Percentiles rank a stretch among this genome's conserved stretches.
phyloP scores from a whole-genome alignment of 495 filamentous ascomycete genomes.

The Neurospora sp. region DNA sequence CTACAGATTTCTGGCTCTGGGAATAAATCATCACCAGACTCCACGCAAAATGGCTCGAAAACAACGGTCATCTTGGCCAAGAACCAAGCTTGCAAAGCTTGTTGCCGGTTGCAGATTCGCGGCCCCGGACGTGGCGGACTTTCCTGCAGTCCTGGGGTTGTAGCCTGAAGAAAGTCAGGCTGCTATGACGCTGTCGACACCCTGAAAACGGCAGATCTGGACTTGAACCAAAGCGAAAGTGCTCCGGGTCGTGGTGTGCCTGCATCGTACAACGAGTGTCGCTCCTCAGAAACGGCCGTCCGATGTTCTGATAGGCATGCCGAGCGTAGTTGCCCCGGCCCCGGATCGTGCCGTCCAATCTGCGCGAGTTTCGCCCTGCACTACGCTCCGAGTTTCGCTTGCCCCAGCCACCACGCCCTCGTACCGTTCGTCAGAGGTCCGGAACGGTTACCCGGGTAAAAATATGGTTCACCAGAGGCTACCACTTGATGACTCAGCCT shows the following conservation, averaged over 20 bases:
- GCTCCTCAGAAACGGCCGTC: conserved; percentile 5
- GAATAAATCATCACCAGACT: not conserved
- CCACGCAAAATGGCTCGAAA: conserved; percentile 1
- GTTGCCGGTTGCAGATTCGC: not conserved
- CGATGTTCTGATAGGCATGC: conserved; percentile 14
- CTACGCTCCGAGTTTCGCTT: not conserved
- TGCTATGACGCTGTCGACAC: conserved; percentile 14
- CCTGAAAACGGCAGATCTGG: conserved; percentile 10
- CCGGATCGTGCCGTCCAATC: conserved; percentile 4
- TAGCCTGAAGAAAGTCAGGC: conserved; percentile 11
- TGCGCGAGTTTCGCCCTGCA: not conserved
- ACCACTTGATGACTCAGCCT: conserved; percentile 10
- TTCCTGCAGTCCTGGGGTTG: conserved; percentile 11
- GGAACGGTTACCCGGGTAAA: not conserved
- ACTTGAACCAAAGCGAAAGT: conserved; percentile 10
- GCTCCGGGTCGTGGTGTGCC: conserved; percentile 14
- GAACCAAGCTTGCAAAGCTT: not conserved
- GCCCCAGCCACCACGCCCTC: conserved; percentile 5
- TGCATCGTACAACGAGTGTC: conserved; percentile 15
- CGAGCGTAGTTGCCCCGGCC: conserved; percentile 1
- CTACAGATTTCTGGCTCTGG: not conserved
- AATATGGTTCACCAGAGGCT: not conserved
- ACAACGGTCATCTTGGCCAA: conserved; percentile 3
- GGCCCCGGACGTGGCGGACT: conserved; percentile 12
- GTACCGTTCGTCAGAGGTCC: not conserved